Evolutionary conservation across 108 stramenopile genomes (phyloP).

Genomic region (Parmales sp.): DNA sequence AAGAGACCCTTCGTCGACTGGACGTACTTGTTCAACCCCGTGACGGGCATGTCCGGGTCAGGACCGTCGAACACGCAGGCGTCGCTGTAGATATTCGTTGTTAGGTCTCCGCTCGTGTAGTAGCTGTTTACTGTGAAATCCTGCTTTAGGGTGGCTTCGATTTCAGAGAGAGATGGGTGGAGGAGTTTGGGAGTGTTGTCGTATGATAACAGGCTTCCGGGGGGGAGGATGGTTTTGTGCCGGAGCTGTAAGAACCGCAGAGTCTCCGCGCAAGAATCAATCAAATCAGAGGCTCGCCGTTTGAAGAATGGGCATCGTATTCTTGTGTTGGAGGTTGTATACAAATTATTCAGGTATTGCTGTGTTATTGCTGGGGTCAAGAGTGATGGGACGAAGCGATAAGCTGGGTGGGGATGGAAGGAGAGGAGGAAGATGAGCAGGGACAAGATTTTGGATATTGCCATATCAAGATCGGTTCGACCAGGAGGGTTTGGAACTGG

Average conservation of each 20-base stretch:
- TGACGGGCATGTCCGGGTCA: slow-evolving; percentile 80
- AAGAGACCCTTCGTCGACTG: slow-evolving; percentile 64
- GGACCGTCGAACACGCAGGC: slow-evolving; percentile 71
- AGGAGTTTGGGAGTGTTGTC: slow-evolving; percentile 21
- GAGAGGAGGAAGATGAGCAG: too few species aligned
- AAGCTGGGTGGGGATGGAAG: too few species aligned
- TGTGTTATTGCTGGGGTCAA: too few species aligned
- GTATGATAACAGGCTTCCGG: slow-evolving; percentile 3
- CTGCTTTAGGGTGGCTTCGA: slow-evolving; percentile 6
- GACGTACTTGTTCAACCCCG: slow-evolving; percentile 63
- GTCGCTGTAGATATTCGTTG: slow-evolving; percentile 59
- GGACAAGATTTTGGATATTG: too few species aligned
- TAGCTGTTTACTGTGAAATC: slow-evolving; percentile 60
- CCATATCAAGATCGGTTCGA: too few species aligned
- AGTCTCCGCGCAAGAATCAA: slow-evolving; percentile 49
- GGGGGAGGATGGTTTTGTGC: slow-evolving; percentile 32
- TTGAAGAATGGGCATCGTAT: slow-evolving; percentile 69
- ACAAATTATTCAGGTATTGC: too few species aligned
- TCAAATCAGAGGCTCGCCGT: slow-evolving; percentile 51
- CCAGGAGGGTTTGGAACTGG: too few species aligned
- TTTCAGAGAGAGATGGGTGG: slow-evolving; percentile 18
- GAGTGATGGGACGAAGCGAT: too few species aligned
- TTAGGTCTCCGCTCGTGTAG: slow-evolving; percentile 68
- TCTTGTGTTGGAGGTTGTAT: too few species aligned
- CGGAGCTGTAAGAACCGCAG: slow-evolving; percentile 53